Conservation (phyloP, 1,284 basidiomycete species). For the Cryptococcus floricola region DNA sequence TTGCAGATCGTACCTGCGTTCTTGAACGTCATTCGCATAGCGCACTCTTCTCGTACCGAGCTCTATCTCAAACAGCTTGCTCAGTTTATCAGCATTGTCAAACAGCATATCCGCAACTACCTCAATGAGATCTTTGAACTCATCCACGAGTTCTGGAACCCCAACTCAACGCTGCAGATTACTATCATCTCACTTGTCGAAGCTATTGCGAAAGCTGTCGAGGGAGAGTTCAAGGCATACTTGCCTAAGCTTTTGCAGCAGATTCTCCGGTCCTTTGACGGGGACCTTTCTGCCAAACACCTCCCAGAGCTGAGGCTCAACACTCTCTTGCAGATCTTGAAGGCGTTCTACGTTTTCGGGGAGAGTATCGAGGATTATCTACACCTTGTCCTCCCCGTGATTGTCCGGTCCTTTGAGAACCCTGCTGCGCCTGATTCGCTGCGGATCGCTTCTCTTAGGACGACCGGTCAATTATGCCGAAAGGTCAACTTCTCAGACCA, state of each 20-base stretch:
- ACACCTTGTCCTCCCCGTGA: conserved; percentile 92
- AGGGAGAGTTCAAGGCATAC: conserved; percentile 97
- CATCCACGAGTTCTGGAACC: conserved; percentile 80
- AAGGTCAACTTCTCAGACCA: conserved; percentile 99
- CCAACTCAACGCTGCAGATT: conserved; percentile 77
- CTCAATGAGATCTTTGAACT: conserved; percentile 76
- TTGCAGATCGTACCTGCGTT: conserved; percentile 92
- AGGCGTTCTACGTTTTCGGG: conserved; percentile 92
- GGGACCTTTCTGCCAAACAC: conserved; percentile 56
- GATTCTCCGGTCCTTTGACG: conserved; percentile 83
- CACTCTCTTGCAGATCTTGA: conserved; percentile 70
- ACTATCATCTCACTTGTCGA: conserved; percentile 93
- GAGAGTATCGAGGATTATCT: conserved; percentile 97
- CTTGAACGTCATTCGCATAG: conserved; percentile 78
- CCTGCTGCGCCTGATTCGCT: conserved; percentile 69
- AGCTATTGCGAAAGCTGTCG: conserved; percentile 88
- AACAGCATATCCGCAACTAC: conserved; percentile 94
- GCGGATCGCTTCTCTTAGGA: conserved; percentile 84
- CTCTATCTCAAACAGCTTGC: conserved; percentile 96
- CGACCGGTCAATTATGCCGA: conserved; percentile 83
- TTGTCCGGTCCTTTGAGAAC: conserved; percentile 87
- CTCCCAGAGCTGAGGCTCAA: conserved; percentile 74
- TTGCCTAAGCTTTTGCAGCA: conserved; percentile 88
- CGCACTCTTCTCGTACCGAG: conserved; percentile 75
- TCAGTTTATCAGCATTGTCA: conserved; percentile 93